These are phyloP conservation scores for Coniferiporia weirii DNA, from an alignment of 1,284 basidiomycete species.

Conservation along the genomic window DNA sequence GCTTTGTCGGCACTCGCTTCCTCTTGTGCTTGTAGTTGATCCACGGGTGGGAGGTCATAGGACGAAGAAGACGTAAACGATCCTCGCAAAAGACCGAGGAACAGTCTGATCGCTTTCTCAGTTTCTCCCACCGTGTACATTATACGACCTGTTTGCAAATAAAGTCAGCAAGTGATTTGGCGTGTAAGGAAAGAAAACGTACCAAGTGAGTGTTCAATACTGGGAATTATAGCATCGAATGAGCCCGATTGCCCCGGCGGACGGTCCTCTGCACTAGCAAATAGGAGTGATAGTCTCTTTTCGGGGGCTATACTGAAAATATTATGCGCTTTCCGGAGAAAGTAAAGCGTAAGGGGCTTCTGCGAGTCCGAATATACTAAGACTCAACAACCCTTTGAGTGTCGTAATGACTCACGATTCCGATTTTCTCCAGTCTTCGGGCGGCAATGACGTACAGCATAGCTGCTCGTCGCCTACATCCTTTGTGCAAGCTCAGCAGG, in stretches of 20 bases:
- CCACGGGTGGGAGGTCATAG: slow-evolving; percentile 2
- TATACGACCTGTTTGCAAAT: slow-evolving; percentile 48
- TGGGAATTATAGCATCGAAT: slow-evolving; percentile 59
- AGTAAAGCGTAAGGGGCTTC: slow-evolving; percentile 80
- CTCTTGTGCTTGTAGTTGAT: slow-evolving; percentile 19
- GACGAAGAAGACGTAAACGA: slow-evolving; percentile 12
- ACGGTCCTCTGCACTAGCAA: slow-evolving; percentile 65
- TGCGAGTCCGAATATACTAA: slow-evolving; percentile 25
- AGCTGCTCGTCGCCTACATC: slow-evolving; percentile 54
- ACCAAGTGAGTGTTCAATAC: slow-evolving; percentile 77
- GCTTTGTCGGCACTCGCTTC: slow-evolving; percentile 46
- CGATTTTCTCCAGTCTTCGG: slow-evolving; percentile 69
- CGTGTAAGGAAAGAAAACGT: slow-evolving; percentile 17
- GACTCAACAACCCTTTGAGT: neutral
- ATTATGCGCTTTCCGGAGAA: slow-evolving; percentile 62
- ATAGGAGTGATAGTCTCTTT: slow-evolving; percentile 66
- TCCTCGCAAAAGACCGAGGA: slow-evolving; percentile 55
- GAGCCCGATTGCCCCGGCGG: slow-evolving; percentile 35
- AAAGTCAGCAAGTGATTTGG: neutral
- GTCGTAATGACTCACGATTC: slow-evolving; percentile 54
- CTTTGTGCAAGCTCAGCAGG: slow-evolving; percentile 54
- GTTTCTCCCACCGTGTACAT: slow-evolving; percentile 75
- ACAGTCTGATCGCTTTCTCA: slow-evolving; percentile 59
- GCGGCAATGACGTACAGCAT: slow-evolving; percentile 74
- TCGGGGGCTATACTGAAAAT: slow-evolving; percentile 45